Evolutionary conservation across 2,329 filamentous ascomycete genomes (phyloP), one percentile per base, ranked within the genome.

Genomic region (Bipolaris sorokiniana): DNA sequence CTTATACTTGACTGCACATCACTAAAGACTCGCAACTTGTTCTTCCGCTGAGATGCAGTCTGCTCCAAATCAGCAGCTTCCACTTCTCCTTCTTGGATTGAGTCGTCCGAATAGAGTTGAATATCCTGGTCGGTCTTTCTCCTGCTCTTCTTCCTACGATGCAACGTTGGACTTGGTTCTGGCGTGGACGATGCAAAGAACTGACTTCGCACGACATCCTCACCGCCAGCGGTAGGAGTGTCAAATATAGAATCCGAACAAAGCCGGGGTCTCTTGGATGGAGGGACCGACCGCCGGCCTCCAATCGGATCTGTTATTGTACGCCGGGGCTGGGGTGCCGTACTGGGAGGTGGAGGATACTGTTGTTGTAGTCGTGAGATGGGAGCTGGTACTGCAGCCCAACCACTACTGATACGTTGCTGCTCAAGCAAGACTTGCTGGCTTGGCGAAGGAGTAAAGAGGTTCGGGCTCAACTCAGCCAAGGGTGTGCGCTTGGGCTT

Each of bases 401-500:
- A 89, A 11, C 83, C 82, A 20, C 71, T 78, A 40, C 77, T 80
- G 15, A 64, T 68, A 48, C 78, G 76, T 68, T 87, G 83, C 40
- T 82, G 78, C 58, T 84, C 78, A 22, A 90, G 74, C 10, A 88
- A 72, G 23, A 80, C 79, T 70, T 86, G 84, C 67, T 90, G 88
- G 64, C 82, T 88, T 18, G 86, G 86, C 7, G 88, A 89, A 20
- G 85, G 86, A 0, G 85, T 87, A 68, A 90, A 86, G 58, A 79
- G 83, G 68, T 90, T 90, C 0, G 86, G 84, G 69, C 90, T 86
- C 20, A 90, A 77, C 69, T 90, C 88, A 18, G 85, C 86, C 54
- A 90, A 78, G 10, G 88, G 88, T 33, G 80, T 83, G 3, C 88
- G 83, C 66, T 82, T 86, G 7, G 84, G 79, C 56, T 84, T 88